Evolutionary conservation across 495 filamentous ascomycete species (phyloP).

Genomic region (Diplogelasinospora grovesii): DNA sequence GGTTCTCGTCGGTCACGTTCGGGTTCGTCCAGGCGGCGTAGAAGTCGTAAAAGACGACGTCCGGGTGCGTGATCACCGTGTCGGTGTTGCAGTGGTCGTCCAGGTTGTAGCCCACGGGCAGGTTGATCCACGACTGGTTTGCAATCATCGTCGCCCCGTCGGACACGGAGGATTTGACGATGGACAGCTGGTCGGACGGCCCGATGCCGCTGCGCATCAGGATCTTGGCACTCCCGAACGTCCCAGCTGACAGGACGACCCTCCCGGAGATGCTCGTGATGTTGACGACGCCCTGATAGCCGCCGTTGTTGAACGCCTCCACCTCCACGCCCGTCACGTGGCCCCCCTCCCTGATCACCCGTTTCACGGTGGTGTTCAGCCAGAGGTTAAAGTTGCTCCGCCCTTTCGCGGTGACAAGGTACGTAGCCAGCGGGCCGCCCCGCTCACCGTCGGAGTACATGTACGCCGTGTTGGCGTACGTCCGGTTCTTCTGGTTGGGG

Average conservation of each 20-base stretch:
- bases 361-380: constrained; percentile 57
- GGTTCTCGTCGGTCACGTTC: constrained; percentile 24
- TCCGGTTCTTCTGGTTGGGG: constrained; percentile 60
- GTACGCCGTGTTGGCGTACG: constrained; percentile 59
- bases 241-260: constrained; percentile 63
- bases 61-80: constrained; percentile 54
- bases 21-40: constrained; percentile 50
- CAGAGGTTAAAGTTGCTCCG: constrained; percentile 62
- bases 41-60: constrained; percentile 58
- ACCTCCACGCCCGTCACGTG: constrained; percentile 64
- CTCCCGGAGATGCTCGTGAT: constrained; percentile 54
- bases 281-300: constrained; percentile 52
- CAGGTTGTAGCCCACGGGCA: constrained; percentile 69
- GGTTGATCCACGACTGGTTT: constrained; percentile 55
- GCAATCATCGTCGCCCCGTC: constrained; percentile 50
- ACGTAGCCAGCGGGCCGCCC: constrained; percentile 67
- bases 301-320: constrained; percentile 46
- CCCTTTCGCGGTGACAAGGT: constrained; percentile 56
- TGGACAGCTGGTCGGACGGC: constrained; percentile 51
- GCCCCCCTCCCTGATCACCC: constrained; percentile 55
- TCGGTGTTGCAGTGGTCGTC: constrained; percentile 72
- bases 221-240: constrained; percentile 68
- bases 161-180: constrained; percentile 44
- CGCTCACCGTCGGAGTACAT: constrained; percentile 63
- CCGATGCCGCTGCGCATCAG: constrained; percentile 58